A percentile compares a stretch with the other conserved stretches of the same genome.
Evolutionary conservation across 176 grass and related monocot genomes (phyloP).

Genomic region (Cocos nucifera): DNA sequence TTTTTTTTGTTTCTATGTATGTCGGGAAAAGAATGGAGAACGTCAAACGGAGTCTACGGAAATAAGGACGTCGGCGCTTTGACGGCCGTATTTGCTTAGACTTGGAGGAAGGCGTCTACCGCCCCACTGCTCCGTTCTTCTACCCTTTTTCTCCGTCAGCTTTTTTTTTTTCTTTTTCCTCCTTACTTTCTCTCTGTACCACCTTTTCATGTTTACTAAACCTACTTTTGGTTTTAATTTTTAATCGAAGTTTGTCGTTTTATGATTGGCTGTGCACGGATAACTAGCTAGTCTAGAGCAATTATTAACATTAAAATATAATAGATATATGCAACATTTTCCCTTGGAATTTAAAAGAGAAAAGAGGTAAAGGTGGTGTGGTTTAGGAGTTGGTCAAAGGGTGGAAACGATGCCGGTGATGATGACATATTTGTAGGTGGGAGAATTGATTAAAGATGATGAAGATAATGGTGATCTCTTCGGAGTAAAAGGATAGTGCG

Average conservation of each 20-base stretch:
- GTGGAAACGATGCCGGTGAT: slow-evolving; percentile 11
- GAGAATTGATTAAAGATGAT: too few relatives aligned
- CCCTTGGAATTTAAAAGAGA: slow-evolving; percentile 2
- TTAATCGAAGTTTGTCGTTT: slow-evolving; percentile 32
- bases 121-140: too few relatives aligned
- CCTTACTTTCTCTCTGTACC: too few relatives aligned
- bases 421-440: neutral
- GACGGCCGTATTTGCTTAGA: too few relatives aligned
- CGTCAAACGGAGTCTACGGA: too few relatives aligned
- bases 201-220: slow-evolving; percentile 12
- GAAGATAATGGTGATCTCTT: too few relatives aligned
- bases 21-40: too few relatives aligned
- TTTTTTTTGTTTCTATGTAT: too few relatives aligned
- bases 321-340: neutral
- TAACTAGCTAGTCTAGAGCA: neutral
- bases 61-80: too few relatives aligned
- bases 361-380: neutral
- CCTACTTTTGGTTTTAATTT: slow-evolving; percentile 16
- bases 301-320: neutral
- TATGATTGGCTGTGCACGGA: slow-evolving; percentile 10
- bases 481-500: slow-evolving; percentile 3
- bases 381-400: slow-evolving; percentile 17
- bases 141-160: neutral
- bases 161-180: slow-evolving; percentile 18
- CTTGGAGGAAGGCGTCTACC: too few relatives aligned